Base-by-base conservation (phyloP, 176 grass and related monocot species). In the Ensete ventricosum region DNA sequence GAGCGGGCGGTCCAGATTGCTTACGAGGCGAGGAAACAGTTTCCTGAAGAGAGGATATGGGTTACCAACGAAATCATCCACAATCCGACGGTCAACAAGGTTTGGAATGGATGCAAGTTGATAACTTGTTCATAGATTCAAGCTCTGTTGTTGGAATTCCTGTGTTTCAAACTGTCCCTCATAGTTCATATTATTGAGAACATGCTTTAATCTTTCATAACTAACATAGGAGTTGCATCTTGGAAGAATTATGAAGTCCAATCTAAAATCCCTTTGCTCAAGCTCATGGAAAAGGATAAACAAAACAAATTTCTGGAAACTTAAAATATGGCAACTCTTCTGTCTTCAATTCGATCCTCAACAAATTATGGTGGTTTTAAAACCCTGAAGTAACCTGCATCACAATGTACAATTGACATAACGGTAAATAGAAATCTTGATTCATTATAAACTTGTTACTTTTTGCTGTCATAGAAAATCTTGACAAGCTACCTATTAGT, bases 21-120 rank as follows among this genome's bases (percentile, higher is more conserved):
- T 34, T 99, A 99, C 79, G 96, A 99, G 86, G 88, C 96, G 78
- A 89, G 96, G 85, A 94, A 91, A 91, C 96, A 99, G 84, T 99
- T 99, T 77, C 96, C 96, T 63, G 91, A 94, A 49, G 91, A 99
- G 21, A 83, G 78, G 64, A 84, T 99, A 78, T 99, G 96, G 96
- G 75, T 99, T 78, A 99, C 96, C 54, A 99, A 99, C 84, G 88
- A 99, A 69, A 94, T 99, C 81, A 99, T 99, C 73, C 96, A 99
- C 81, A 99, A 99, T 52, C 96, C 96, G 14, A 99, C 96, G 0
- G 96, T 99, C 19, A 99, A 94, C 84, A 91, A 99, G 90, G 94
- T 93, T 67, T n/a, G 59, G 2, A 6, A 11, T 52, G 12, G 34
- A 17, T 54, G 8, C 52, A 27, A 29, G 23, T 23, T 16, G n/a